These are phyloP conservation scores for Stephania yunnanensis DNA, from an alignment of 164 flowering plant genomes.

Conservation along the genomic window DNA sequence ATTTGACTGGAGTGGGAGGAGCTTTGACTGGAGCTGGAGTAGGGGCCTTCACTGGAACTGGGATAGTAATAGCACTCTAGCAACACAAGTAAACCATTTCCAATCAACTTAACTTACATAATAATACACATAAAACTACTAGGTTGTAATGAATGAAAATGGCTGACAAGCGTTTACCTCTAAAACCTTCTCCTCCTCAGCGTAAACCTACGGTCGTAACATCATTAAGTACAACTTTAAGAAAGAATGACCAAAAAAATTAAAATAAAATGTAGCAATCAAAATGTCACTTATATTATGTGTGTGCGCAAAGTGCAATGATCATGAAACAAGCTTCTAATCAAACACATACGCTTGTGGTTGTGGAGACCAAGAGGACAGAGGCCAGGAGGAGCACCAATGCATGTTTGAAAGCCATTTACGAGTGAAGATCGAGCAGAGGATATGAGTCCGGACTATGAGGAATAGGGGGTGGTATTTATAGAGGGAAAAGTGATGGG, in stretches of 20 bases:
- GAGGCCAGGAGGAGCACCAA: slow-evolving; percentile 11
- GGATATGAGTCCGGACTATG: neutral
- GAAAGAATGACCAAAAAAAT: neutral
- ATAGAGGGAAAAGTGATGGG: neutral
- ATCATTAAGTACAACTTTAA: neutral
- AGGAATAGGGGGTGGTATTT: neutral
- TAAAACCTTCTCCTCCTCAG: neutral
- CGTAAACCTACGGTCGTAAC: slow-evolving; percentile 6
- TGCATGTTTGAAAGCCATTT: slow-evolving; percentile 10
- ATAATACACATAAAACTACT: neutral
- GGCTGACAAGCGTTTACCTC: neutral
- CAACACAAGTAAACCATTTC: neutral
- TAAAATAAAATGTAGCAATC: neutral
- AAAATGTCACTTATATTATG: neutral
- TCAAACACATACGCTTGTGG: slow-evolving; percentile 5
- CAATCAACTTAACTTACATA: neutral
- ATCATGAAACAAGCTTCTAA: neutral
- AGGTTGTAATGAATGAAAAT: too few species aligned
- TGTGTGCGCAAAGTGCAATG: too few species aligned
- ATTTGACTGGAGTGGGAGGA: neutral
- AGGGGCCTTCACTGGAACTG: slow-evolving; percentile 7
- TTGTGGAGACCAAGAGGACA: slow-evolving; percentile 6
- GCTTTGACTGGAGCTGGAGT: slow-evolving; percentile 6
- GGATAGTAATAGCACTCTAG: neutral
- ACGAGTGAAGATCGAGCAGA: neutral